These are phyloP conservation scores for Senecio squalidus DNA, from an alignment of 140 eudicot species.

Conservation along the genomic window DNA sequence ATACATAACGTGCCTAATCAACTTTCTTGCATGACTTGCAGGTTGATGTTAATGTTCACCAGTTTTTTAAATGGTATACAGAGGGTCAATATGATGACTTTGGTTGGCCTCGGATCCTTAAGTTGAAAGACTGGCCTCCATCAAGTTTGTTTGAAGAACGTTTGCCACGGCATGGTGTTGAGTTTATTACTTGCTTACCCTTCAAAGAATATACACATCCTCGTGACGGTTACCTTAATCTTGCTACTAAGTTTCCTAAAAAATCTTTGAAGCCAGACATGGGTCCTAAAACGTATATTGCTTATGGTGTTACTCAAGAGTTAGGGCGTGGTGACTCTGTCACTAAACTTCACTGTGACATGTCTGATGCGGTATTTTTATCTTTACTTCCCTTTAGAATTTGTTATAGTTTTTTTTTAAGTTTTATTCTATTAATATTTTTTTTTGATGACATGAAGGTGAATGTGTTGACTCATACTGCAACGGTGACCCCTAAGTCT, in stretches of 20 bases:
- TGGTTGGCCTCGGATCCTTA: constrained; percentile 50
- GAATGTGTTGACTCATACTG: constrained; percentile 53
- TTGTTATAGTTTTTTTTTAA: neutral
- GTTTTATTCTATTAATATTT: neutral
- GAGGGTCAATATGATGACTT: constrained; percentile 20
- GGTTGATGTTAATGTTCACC: too few relatives aligned
- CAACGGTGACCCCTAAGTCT: constrained; percentile 11
- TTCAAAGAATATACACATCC: constrained; percentile 69
- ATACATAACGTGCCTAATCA: too few relatives aligned
- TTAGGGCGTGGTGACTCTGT: constrained; percentile 66
- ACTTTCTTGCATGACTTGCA: too few relatives aligned
- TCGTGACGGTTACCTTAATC: constrained; percentile 39
- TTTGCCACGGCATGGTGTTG: constrained; percentile 51
- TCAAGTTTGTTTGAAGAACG: constrained; percentile 21
- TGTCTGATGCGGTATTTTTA: constrained; percentile 50
- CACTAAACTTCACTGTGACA: constrained; percentile 51
- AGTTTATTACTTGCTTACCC: constrained; percentile 47
- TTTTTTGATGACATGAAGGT: constrained; percentile 35
- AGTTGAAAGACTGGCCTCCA: constrained; percentile 51
- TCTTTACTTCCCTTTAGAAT: neutral
- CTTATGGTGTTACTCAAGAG: constrained; percentile 53
- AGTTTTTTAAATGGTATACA: constrained; percentile 36
- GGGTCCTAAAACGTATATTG: constrained; percentile 56
- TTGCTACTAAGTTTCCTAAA: constrained; percentile 43
- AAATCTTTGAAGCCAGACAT: constrained; percentile 44